Base-by-base conservation (phyloP, 2,329 filamentous ascomycete species). In the Bipolaris gigantea region DNA sequence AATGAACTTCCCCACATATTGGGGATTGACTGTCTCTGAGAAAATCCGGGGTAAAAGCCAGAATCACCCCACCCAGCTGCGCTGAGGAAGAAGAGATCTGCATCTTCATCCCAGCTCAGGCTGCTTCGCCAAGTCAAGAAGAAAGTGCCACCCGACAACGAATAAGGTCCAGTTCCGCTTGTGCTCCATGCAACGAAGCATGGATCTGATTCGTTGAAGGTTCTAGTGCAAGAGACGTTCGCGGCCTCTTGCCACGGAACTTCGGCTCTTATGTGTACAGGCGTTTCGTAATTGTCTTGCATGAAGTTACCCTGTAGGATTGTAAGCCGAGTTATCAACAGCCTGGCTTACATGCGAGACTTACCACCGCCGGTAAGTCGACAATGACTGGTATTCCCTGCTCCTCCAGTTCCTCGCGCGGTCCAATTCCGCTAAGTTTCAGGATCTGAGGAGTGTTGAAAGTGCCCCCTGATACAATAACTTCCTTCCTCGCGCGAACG, bases 361-460 rank as follows among this genome's bases (percentile, higher is more conserved):
- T 41, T 27, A 41, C 46, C n/a, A 49, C 46, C 32, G 36, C 46
- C 5, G 46, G 46, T 10, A 39, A 13, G 25, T 50, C 39, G 18
- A 50, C 48, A 5, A 85, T 55, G 0, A 82, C 73, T 1, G 76
- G 65, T 58, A 88, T 87, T 4, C 75, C 71, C 60, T 82, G 78
- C 38, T 75, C 72, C 16, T 76, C 56, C 3, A 89, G 78, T 54
- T 84, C 78, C 0, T 73, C 65, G 2, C 69, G 61, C 0, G 84
- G 83, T 0, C 86, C 85, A 27, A 88, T 79, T 5, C 86, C 85
- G 48, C 78, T 83, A 0, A 87, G 79, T 73, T 85, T 82, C 4
- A 89, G 80, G 3, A 89, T 69, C 69, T 88, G 85, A 2, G 85
- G 84, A 1, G 81, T 81, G 67, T 87, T 84, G 69, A 83, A 87